Evolutionary conservation across 2,329 filamentous ascomycete species (phyloP), one percentile per base, ranked within the genome.

Genomic region (Escovopsis weberi): DNA sequence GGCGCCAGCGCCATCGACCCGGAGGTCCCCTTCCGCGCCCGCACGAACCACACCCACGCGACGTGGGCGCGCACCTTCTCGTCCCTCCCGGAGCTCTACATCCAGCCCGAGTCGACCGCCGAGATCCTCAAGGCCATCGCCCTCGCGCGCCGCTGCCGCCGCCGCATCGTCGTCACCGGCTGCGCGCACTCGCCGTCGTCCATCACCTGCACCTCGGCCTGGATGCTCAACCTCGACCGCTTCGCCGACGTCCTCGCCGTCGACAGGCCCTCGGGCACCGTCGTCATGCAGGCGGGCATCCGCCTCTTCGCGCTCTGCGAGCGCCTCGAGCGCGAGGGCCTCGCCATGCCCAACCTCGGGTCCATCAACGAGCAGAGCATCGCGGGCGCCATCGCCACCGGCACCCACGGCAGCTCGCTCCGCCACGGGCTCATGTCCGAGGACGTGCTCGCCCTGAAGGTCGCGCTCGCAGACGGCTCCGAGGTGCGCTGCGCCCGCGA

Each of bases 51-150:
- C 60, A 64, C 80, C 39, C 91, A 96, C 66, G 80, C 81, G 54
- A 98, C 91, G 18, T 98, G 91, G 91, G 91, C 91, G 34, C 80
- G 81, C 56, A 96, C 91, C 40, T 95, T 93, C 66, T 80, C 83
- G 55, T 91, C 82, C 40, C 75, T 80, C 15, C 91, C 91, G 3
- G 87, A 95, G 67, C 78, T 96, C 45, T 95, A 89, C 64, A 78
- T 96, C 52, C 84, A 84, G 54, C 91, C 91, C 2, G 74, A 83
- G 53, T 81, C 80, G 2, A 68, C 91, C 41, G 67, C 69, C 12
- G 89, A 96, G 63, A 75, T 98, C 50, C 82, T 89, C 60, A 88
- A 93, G 60, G 70, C 83, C 40, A 75, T 95, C 47, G 80, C 72
- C 36, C 74, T 95, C 19, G 91, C 91, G 6, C 80, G 84, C 45